phyloP scores from a whole-genome alignment of 345 rosid genomes.

The Streptanthus diversifolius region DNA sequence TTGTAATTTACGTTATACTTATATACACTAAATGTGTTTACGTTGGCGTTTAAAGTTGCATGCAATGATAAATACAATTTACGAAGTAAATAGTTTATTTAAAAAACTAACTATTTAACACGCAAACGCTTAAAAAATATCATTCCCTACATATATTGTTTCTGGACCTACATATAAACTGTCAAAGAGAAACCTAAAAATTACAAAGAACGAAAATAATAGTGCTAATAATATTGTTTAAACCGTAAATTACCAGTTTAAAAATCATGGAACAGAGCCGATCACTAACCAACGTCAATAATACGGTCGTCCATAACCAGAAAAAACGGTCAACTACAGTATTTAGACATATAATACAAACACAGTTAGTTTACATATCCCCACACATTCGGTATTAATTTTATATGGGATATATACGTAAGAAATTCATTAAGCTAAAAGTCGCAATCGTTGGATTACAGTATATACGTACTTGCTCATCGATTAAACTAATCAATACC shows the following conservation, averaged over 20 bases:
- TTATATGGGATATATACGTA: background rate
- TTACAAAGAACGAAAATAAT: background rate
- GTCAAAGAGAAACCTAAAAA: background rate
- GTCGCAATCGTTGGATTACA: background rate
- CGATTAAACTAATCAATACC: background rate
- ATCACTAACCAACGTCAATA: background rate
- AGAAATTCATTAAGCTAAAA: background rate
- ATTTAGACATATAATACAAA: background rate
- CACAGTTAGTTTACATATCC: background rate
- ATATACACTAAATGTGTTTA: background rate
- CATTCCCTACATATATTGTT: background rate
- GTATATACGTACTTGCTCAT: background rate
- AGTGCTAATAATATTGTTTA: background rate
- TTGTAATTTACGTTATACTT: too few relatives aligned
- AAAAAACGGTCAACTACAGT: background rate
- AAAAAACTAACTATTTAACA: background rate
- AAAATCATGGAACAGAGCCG: background rate
- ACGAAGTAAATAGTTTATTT: background rate
- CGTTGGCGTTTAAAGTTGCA: background rate
- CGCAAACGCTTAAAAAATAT: background rate
- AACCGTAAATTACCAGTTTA: background rate
- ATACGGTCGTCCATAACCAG: background rate
- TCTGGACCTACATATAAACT: background rate
- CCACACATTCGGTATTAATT: constrained; percentile 2
- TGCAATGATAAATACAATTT: background rate